Percentiles rank a stretch among this genome's conserved stretches.
Evolutionary conservation across 176 grass and related monocot genomes (phyloP).

Genomic region (Triticum turgidum): DNA sequence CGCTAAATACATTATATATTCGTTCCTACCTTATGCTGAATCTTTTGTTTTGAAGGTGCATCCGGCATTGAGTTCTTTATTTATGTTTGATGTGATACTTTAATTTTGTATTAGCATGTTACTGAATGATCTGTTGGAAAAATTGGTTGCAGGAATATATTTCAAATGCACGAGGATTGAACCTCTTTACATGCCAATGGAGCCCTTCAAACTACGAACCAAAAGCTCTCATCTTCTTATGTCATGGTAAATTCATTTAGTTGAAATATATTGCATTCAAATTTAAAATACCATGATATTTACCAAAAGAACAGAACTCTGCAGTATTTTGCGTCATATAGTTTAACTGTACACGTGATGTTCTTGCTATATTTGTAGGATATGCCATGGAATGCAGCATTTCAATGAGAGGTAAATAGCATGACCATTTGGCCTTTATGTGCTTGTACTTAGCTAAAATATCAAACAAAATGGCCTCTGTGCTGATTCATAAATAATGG

Average conservation of each 20-base stretch:
- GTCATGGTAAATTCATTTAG: constrained; percentile 45
- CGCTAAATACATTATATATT: not conserved
- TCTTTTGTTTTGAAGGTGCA: not conserved
- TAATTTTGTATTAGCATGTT: not conserved
- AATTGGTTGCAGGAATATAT: constrained; percentile 51
- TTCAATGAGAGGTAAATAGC: constrained; percentile 68
- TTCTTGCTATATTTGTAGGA: constrained; percentile 31
- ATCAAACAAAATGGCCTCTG: not conserved
- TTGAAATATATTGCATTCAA: not conserved
- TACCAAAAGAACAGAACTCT: not conserved
- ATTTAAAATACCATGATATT: not conserved
- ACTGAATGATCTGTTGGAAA: not conserved
- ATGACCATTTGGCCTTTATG: not conserved
- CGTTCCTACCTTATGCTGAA: not conserved
- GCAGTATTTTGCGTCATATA: not conserved
- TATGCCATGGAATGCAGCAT: constrained; percentile 90
- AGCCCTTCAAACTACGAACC: constrained; percentile 40
- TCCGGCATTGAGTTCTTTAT: not conserved
- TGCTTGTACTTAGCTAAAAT: not conserved
- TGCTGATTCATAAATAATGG: not conserved
- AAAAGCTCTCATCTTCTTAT: constrained; percentile 75
- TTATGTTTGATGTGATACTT: not conserved
- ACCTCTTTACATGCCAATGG: constrained; percentile 71
- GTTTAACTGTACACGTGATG: not conserved
- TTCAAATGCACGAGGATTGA: constrained; percentile 45